Evolutionary conservation across 371 early-diverging fungal species (phyloP), one percentile per base, ranked within the genome.

Genomic region (Enteropsectra breve): DNA sequence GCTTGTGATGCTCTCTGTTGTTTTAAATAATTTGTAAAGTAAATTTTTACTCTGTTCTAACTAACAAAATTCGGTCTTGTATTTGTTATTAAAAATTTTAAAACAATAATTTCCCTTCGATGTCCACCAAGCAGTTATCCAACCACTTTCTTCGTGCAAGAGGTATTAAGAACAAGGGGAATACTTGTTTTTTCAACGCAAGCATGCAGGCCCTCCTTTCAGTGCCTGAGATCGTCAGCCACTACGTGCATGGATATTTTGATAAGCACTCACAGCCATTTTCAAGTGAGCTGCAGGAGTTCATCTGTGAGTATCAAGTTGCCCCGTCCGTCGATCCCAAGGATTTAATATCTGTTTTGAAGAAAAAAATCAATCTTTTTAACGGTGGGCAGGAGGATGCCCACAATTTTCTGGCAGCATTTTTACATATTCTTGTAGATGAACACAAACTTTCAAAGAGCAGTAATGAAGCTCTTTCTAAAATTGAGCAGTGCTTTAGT

Each of bases 101-200:
- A n/a, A n/a, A n/a, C n/a, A n/a, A n/a, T n/a, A n/a, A n/a, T n/a
- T n/a, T n/a, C 40, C 40, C 40, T 40, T 40, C 6, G 8, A 49
- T 49, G 49, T 8, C 49, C 26, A 6, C 49, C 8, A 49, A 49
- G 26, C 5, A 21, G 8, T 11, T 26, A 49, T 8, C 26, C 8
- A 49, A 21, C 13, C 23, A 3, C 13, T 26, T 28, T 36, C 50
- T 69, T 6, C 4, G 26, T 32, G 68, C 72, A 47, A 61, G 40
- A n/a, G 72, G 73, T 8, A 53, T 76, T 18, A 63, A 28, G 47
- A 76, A 76, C 40, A 60, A 30, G 45, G 68, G 69, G 32, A 73
- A 76, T 49, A 71, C 59, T 4, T 76, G 77, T 53, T 76, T 76
- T 54, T 74, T 76, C 66, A 76, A 76, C 48, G 58, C 77, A 18